These are phyloP conservation scores for Emergomyces pasteurianus DNA, from an alignment of 2,329 filamentous ascomycete species.

Conservation along the genomic window DNA sequence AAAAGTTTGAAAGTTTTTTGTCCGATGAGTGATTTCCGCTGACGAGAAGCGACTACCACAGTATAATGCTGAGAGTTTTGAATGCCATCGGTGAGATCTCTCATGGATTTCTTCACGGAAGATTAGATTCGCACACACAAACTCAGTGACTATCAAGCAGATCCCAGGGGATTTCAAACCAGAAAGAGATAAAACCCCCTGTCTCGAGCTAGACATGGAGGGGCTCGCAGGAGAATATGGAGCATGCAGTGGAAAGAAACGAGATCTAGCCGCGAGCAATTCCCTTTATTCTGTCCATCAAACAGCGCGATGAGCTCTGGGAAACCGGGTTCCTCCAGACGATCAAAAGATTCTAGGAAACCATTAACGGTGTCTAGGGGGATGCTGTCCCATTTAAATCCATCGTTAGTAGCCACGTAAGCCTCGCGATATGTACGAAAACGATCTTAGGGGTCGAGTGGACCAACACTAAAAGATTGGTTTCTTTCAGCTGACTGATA, in stretches of 20 bases:
- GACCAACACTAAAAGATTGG: slow-evolving; percentile 7
- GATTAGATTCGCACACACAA: background rate
- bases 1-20: slow-evolving; percentile 5
- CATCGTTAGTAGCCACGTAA: background rate
- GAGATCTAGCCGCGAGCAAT: slow-evolving; percentile 7
- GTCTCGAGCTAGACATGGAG: slow-evolving; percentile 7
- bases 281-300: slow-evolving; percentile 4
- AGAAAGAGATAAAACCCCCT: slow-evolving; percentile 10
- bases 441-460: background rate
- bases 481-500: background rate
- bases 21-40: slow-evolving; percentile 8
- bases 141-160: background rate
- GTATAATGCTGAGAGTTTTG: background rate
- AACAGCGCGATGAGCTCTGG: slow-evolving; percentile 7
- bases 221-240: slow-evolving; percentile 8
- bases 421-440: background rate
- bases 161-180: background rate
- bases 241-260: slow-evolving; percentile 11
- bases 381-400: slow-evolving; percentile 3
- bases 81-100: slow-evolving; percentile 5
- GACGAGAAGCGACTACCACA: slow-evolving; percentile 1
- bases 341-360: slow-evolving; percentile 3
- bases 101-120: slow-evolving; percentile 4
- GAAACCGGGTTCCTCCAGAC: slow-evolving; percentile 1
- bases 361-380: slow-evolving; percentile 2